Conservation (phyloP, 805 yeast genomes). For the Candida maltosa region DNA sequence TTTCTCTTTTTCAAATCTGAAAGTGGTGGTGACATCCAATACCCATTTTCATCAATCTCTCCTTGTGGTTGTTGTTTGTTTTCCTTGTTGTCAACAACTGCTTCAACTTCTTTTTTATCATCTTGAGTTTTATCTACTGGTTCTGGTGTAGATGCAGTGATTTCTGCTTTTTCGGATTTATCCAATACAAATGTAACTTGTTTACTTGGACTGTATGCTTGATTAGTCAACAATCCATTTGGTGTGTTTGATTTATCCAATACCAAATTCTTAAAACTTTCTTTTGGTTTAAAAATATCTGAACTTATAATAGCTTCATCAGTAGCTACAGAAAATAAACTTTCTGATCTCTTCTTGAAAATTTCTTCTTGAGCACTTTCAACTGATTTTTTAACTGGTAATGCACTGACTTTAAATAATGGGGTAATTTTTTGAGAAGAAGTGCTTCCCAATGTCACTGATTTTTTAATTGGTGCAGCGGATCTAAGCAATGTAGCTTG, state of each 20-base stretch:
- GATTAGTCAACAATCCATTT: conserved; percentile 2
- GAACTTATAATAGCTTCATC: conserved; percentile 69
- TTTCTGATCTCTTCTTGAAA: conserved; percentile 9
- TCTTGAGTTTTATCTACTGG: not conserved
- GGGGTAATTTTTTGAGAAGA: conserved; percentile 65
- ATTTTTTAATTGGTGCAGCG: conserved; percentile 42
- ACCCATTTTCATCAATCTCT: conserved; percentile 67
- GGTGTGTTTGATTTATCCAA: conserved; percentile 42
- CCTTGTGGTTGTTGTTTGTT: conserved; percentile 12
- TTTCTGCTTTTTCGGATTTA: conserved; percentile 1
- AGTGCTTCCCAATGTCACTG: conserved; percentile 47
- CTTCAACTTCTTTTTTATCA: not conserved
- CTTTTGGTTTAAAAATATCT: conserved; percentile 67
- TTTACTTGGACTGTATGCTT: conserved; percentile 11
- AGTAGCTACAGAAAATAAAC: conserved; percentile 41
- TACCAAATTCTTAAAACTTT: conserved; percentile 50
- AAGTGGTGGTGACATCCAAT: conserved; percentile 81
- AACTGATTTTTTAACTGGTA: conserved; percentile 11
- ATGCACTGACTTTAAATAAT: conserved; percentile 26
- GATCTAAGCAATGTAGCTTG: conserved; percentile 23
- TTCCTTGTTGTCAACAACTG: conserved; percentile 4
- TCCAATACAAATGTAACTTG: conserved; percentile 15
- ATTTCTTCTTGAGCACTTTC: conserved; percentile 9
- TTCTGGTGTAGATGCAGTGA: conserved; percentile 11
- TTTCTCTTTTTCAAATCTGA: conserved; percentile 58